Evolutionary conservation across 257 asterid species (phyloP).

Genomic region (Plantago ovata): DNA sequence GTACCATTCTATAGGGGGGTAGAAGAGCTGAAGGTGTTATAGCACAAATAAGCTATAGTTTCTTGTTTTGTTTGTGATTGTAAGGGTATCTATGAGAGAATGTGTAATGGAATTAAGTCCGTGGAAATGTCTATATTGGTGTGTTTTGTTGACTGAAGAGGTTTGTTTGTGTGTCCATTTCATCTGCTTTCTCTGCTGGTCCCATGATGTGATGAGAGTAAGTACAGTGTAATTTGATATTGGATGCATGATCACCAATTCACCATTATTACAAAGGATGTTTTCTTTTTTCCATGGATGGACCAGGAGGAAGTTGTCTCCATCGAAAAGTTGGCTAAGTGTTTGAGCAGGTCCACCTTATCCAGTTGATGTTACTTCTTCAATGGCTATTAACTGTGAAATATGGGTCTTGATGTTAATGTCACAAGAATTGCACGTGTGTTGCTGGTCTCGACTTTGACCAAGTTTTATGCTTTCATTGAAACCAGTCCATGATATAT

Average conservation of each 20-base stretch:
- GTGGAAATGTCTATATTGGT: slow-evolving; percentile 15
- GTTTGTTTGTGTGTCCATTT: not conserved
- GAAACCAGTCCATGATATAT: not conserved
- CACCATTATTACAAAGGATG: not conserved
- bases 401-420: not conserved
- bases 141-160: slow-evolving; percentile 38
- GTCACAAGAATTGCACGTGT: slow-evolving; percentile 10
- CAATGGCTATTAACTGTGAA: not conserved
- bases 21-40: slow-evolving; percentile 25
- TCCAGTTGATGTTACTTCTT: slow-evolving; percentile 7
- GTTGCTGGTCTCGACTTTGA: not conserved
- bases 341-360: slow-evolving; percentile 18
- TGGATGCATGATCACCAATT: slow-evolving; percentile 8
- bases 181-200: slow-evolving; percentile 13
- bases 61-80: slow-evolving; percentile 11
- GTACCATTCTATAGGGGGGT: slow-evolving; percentile 13
- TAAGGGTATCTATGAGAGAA: slow-evolving; percentile 6
- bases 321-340: slow-evolving; percentile 18
- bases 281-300: slow-evolving; percentile 3
- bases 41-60: slow-evolving; percentile 23
- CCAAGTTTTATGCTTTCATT: not conserved
- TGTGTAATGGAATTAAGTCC: not conserved
- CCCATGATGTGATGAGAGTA: not conserved
- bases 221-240: slow-evolving; percentile 3
- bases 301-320: no score